Base-by-base conservation (phyloP, 441 rosid genomes). In the Aleurites moluccanus region DNA sequence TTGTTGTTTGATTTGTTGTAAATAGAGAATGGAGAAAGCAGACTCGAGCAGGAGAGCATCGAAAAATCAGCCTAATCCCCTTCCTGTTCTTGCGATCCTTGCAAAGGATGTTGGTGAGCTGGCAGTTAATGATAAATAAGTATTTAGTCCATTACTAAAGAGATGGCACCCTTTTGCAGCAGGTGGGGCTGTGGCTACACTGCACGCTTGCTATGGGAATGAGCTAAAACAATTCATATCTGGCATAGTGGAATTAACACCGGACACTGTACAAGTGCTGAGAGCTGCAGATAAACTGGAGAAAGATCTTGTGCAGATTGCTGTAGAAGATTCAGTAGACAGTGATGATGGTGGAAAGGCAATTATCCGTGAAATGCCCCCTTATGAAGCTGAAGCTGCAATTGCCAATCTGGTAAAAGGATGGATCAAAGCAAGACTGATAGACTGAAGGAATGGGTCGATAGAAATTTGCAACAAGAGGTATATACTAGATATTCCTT, bases 261-360 rank as follows among this genome's bases (percentile, higher is more conserved):
- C 98, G 2, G 98, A 95, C 73, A 91, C 91, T 6, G 98, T 95
- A 15, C 97, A 93, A 83, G 89, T 91, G 59, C 77, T 95, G 75
- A 88, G 99, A 80, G 98, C 92, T 65, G 97, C 98, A n/a, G 97
- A 95, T 88, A 95, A 95, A 76, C 86, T 93, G 78, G 99, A 95
- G 85, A 86, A 93, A 80, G 98, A 93, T 91, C 97, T 95, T 53
- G 99, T 95, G 64, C 99, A 91, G 83, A 93, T 95, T 73, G 99
- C 99, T 28, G 99, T 95, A 30, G 99, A 92, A 86, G 99, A 95
- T 85, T 89, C 98, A 4, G 99, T 95, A 67, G 97, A 95, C 79
- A 88, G 97, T 77, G 99, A 95, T 76, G 99, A 95, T 82, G 99
- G 98, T 70, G 99, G 99, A 72, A 95, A 95, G 86, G 97, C 93